Conservation (phyloP, 2,329 filamentous ascomycete species). For the Echinosphaeria canescens region DNA sequence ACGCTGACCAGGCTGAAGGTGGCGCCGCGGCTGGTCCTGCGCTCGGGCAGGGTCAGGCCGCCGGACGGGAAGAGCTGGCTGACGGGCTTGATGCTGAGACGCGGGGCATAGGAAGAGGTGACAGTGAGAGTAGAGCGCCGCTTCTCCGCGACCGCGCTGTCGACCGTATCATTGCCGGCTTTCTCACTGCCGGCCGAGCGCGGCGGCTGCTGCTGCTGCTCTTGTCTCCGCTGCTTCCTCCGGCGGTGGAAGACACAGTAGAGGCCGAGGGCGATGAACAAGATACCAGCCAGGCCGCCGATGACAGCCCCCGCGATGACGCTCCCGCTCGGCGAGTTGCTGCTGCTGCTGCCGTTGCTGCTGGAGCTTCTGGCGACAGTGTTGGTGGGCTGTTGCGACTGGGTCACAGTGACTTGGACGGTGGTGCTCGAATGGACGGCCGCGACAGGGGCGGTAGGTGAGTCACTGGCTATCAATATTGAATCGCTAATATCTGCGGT, state of each 20-base stretch:
- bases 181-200: too few species aligned
- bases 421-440: too few species aligned
- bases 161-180: conserved; percentile 44
- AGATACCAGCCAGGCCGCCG: conserved; percentile 51
- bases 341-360: too few species aligned
- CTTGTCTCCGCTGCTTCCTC: conserved; percentile 32
- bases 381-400: too few species aligned
- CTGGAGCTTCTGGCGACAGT: too few species aligned
- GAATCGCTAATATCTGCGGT: too few species aligned
- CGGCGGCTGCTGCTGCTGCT: conserved; percentile 20
- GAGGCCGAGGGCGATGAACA: conserved; percentile 41
- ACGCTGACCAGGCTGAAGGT: conserved; percentile 13
- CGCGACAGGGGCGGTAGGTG: too few species aligned
- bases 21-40: conserved; percentile 25
- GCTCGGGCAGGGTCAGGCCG: conserved; percentile 14
- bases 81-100: conserved; percentile 64
- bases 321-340: too few species aligned
- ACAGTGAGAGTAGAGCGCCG: conserved; percentile 23
- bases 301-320: conserved; percentile 68
- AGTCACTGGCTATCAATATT: too few species aligned
- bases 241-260: conserved; percentile 56
- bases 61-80: conserved; percentile 58
- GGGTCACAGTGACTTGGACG: too few species aligned
- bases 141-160: conserved; percentile 9
- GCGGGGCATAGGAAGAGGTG: conserved; percentile 39